A percentile compares a stretch with the other conserved stretches of the same genome.
Evolutionary conservation across 495 filamentous ascomycete species (phyloP).

Genomic region (Xylaria sp.): DNA sequence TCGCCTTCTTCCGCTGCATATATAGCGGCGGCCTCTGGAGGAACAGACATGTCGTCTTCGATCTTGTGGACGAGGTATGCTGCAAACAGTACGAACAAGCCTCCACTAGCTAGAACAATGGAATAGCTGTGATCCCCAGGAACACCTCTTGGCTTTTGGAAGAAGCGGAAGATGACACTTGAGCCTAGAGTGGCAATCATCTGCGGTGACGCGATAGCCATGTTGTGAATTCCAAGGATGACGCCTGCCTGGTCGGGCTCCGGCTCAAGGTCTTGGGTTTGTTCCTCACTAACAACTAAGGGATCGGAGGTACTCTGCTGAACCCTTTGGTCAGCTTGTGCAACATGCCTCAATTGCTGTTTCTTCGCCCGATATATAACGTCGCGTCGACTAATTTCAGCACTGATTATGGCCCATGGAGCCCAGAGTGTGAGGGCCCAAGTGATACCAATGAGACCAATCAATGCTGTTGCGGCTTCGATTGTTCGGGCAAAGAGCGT

Average conservation of each 20-base stretch:
- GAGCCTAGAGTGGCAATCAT: slow-evolving; percentile 84
- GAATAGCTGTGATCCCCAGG: slow-evolving; percentile 86
- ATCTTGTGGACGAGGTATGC: slow-evolving; percentile 68
- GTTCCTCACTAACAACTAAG: slow-evolving; percentile 36
- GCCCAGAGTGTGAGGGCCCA: slow-evolving; percentile 94
- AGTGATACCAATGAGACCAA: slow-evolving; percentile 80
- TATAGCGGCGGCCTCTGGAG: slow-evolving; percentile 39
- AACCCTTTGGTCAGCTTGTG: slow-evolving; percentile 23
- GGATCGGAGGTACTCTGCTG: slow-evolving; percentile 14
- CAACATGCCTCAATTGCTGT: slow-evolving; percentile 41
- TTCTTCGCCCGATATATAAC: slow-evolving; percentile 65
- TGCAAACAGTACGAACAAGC: slow-evolving; percentile 76
- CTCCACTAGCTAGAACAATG: slow-evolving; percentile 83
- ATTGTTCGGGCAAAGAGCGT: slow-evolving; percentile 77
- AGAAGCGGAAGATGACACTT: slow-evolving; percentile 77
- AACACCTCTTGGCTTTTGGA: slow-evolving; percentile 82
- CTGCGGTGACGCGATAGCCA: slow-evolving; percentile 86
- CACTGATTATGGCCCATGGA: slow-evolving; percentile 88
- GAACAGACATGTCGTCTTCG: slow-evolving; percentile 48
- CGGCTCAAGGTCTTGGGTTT: slow-evolving; percentile 49
- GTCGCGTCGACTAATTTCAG: slow-evolving; percentile 82
- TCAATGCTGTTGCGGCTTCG: slow-evolving; percentile 71
- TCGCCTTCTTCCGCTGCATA: slow-evolving; percentile 52
- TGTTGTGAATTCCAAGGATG: slow-evolving; percentile 90
- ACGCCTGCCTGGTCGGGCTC: slow-evolving; percentile 81